Evolutionary conservation across 2,329 filamentous ascomycete species (phyloP), one percentile per base, ranked within the genome.

Genomic region (Ramularia endophylla): DNA sequence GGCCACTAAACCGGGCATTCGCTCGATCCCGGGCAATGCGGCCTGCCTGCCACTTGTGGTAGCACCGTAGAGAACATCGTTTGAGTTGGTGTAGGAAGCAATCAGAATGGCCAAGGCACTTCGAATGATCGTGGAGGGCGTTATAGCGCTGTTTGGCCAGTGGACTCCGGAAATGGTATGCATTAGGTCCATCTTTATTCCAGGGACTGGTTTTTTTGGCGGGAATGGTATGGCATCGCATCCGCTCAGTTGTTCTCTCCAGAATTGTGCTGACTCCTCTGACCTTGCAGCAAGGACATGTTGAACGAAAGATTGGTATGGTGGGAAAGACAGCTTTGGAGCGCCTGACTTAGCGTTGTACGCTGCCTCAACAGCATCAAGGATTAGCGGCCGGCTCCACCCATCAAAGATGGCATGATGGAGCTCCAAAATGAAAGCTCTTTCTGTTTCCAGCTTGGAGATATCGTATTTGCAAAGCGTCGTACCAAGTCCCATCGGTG

Each of bases 351-450:
- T 39, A 11, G 22, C 32, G 4, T 22, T 16, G 8, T 34, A 16
- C 6, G 27, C 37, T 3, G 19, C 12, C 4, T 34, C 20, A 4
- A 67, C 52, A 25, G 51, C 43, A n/a, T 62, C 50, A 9, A 64
- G 46, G 12, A 69, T 51, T n/a, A 67, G 46, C 1, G 56, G 52
- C 43, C 62, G 55, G 1, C 60, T 61, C 58, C 60, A 65, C 0
- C 63, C 65, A 52, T 69, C 65, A 45, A 67, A 68, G 0, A 66
- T 33, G 2, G 60, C 56, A 46, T 69, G 66, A 40, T 69, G 66
- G 11, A 63, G 53, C 17, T 22, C 44, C 37, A 42, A 27, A 1
- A 38, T 20, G 19, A 43, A 47, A 11, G 9, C 5, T 13, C 13
- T 19, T 19, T 34, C n/a, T 7, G 7, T 5, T 25, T 25, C 22